Percentiles rank a stretch among this genome's conserved stretches.
phyloP scores from a whole-genome alignment of 106 monocot species.

The Triglochin maritima region DNA sequence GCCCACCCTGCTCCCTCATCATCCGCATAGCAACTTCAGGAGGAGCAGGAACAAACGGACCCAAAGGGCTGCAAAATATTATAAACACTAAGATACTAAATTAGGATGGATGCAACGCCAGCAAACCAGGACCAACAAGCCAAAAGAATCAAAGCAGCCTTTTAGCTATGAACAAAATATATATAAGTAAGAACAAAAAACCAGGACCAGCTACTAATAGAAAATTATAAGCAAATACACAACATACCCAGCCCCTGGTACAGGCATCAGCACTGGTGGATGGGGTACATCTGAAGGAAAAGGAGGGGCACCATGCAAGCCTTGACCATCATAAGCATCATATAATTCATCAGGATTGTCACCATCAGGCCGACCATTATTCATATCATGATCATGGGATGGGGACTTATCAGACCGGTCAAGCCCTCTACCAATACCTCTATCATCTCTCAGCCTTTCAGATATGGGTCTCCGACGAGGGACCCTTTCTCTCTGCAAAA shows the following conservation, averaged over 20 bases:
- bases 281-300: constrained; percentile 73
- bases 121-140: background rate
- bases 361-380: background rate
- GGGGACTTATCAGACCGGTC: constrained; percentile 53
- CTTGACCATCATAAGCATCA: constrained; percentile 60
- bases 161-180: no score
- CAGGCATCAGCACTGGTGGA: constrained; percentile 89
- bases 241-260: constrained; percentile 91
- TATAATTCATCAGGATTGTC: constrained; percentile 43
- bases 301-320: constrained; percentile 42
- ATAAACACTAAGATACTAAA: background rate
- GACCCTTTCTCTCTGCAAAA: constrained; percentile 41
- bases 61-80: constrained; percentile 55
- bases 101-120: background rate
- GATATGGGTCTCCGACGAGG: constrained; percentile 42
- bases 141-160: background rate
- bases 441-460: constrained; percentile 69
- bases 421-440: constrained; percentile 50
- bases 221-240: background rate
- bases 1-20: constrained; percentile 85
- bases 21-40: constrained; percentile 95
- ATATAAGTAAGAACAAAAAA: background rate
- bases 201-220: background rate
- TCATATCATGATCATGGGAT: constrained; percentile 22
- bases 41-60: constrained; percentile 94